These are phyloP conservation scores for Neoboletus brunneissimus DNA, from an alignment of 768 basidiomycete genomes.

Conservation along the genomic window DNA sequence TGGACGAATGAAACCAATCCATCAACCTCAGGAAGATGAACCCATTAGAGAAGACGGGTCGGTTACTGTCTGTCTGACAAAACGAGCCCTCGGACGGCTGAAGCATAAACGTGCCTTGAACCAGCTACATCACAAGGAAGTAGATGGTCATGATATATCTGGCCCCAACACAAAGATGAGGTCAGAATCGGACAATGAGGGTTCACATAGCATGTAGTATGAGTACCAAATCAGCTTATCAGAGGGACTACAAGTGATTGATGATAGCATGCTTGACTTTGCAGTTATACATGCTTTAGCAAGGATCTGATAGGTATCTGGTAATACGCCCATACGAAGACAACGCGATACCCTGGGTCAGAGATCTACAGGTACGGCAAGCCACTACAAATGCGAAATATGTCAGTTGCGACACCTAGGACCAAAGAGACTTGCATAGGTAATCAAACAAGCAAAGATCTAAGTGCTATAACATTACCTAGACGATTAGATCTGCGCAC, in stretches of 20 bases:
- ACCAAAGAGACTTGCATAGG: neutral
- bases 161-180: conserved; percentile 15
- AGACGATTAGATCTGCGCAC: neutral
- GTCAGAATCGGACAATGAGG: conserved; percentile 6
- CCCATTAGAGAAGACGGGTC: conserved; percentile 3
- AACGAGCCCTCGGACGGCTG: conserved; percentile 46
- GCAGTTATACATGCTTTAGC: neutral
- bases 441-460: neutral
- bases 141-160: neutral
- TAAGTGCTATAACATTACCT: neutral
- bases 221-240: neutral
- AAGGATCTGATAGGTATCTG: neutral
- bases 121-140: conserved; percentile 16
- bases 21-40: conserved; percentile 12
- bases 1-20: conserved; percentile 19
- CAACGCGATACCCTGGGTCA: neutral
- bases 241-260: neutral
- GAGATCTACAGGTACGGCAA: neutral
- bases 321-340: neutral
- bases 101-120: conserved; percentile 50
- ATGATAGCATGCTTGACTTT: neutral
- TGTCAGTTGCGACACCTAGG: neutral
- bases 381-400: neutral
- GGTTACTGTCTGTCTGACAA: conserved; percentile 32
- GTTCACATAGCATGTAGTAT: neutral